Percentiles rank a stretch among this genome's conserved stretches.
phyloP scores from a whole-genome alignment of 23 red algal genomes.

The Gracilaria domingensis region DNA sequence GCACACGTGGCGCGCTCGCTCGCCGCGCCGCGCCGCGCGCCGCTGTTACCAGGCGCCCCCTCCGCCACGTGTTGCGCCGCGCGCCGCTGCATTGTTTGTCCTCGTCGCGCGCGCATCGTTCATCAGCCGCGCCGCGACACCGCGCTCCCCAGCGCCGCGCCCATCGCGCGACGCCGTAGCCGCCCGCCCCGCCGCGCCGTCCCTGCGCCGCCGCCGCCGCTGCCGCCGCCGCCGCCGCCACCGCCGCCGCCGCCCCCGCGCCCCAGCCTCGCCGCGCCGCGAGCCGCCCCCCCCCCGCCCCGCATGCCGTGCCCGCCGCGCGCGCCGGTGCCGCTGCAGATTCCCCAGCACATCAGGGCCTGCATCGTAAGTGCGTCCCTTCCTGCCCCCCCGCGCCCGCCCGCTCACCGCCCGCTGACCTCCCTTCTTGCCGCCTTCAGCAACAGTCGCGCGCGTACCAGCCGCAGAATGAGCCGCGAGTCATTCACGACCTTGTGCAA shows the following conservation, averaged over 20 bases:
- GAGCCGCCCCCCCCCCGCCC: background rate
- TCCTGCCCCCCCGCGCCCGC: background rate
- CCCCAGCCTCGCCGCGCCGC: background rate
- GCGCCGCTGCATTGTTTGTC: background rate
- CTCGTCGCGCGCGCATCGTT: background rate
- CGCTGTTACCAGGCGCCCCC: constrained; percentile 6
- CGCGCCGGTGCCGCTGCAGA: constrained; percentile 22
- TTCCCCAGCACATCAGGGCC: constrained; percentile 5
- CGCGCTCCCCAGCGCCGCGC: too few relatives aligned
- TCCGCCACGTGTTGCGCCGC: background rate
- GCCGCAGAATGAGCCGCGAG: constrained; percentile 44
- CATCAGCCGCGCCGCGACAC: background rate
- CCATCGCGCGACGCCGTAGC: too few relatives aligned
- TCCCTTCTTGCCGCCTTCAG: background rate
- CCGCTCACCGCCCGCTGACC: background rate
- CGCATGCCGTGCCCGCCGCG: constrained; percentile 30
- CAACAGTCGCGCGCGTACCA: constrained; percentile 43
- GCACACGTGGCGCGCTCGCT: background rate
- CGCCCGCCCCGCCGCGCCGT: background rate
- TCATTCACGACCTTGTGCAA: constrained; percentile 48
- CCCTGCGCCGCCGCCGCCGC: background rate
- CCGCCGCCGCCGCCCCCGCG: background rate
- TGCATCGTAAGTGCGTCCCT: constrained; percentile 18
- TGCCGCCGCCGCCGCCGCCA: background rate
- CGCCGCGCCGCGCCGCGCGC: background rate